Evolutionary conservation across 176 grass and related monocot genomes (phyloP).

Genomic region (Juncus effusus): DNA sequence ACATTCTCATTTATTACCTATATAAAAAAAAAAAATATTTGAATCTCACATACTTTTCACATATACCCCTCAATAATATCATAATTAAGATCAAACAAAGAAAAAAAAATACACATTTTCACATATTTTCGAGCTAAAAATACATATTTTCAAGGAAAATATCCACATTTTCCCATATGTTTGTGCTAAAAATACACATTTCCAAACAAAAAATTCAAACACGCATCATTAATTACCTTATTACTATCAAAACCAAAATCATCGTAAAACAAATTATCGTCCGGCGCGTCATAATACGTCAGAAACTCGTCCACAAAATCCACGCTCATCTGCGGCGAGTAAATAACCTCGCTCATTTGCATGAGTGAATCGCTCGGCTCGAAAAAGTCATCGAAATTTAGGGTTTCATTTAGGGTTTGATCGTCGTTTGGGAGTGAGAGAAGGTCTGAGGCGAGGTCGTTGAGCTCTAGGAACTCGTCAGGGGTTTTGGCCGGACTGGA

Average conservation of each 20-base stretch:
- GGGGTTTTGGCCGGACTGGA: constrained; percentile 30
- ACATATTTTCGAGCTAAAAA: too few relatives aligned
- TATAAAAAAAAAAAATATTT: constrained; percentile 40
- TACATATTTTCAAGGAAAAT: too few relatives aligned
- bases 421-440: constrained; percentile 21
- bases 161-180: too few relatives aligned
- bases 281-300: constrained; percentile 60
- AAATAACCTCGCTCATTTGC: constrained; percentile 38
- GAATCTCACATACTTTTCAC: not conserved
- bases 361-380: constrained; percentile 39
- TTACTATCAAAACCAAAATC: constrained; percentile 2
- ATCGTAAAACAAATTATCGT: constrained; percentile 60
- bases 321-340: constrained; percentile 35
- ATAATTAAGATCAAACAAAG: too few relatives aligned
- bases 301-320: constrained; percentile 53
- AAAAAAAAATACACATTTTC: too few relatives aligned
- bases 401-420: constrained; percentile 36
- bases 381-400: constrained; percentile 58
- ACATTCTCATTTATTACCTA: constrained; percentile 60
- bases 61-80: not conserved
- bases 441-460: constrained; percentile 45
- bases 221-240: constrained; percentile 12
- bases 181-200: not conserved
- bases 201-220: not conserved
- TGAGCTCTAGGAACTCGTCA: constrained; percentile 67